Base-by-base conservation (phyloP, 2,329 filamentous ascomycete genomes). In the Aspergillus fischeri region DNA sequence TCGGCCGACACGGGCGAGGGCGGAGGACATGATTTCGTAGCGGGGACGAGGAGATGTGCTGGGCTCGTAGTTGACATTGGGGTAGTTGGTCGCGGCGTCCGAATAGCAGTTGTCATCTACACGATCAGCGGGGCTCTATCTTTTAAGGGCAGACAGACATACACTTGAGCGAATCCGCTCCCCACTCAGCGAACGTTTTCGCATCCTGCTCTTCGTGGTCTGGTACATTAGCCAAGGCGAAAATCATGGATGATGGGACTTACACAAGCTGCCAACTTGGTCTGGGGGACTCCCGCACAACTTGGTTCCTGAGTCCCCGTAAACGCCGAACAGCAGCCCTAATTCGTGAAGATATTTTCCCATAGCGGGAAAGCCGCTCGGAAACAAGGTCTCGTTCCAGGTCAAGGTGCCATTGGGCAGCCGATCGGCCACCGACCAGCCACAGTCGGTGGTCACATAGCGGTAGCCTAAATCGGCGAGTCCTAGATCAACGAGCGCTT, bases 381-480 rank as follows among this genome's bases (percentile, higher is more conserved):
- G 77, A 42, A 80, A 80, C 48, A 76, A 65, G 1, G 63, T 70
- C 9, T 69, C 52, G 54, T 80, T 75, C 73, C 75, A 77, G 11
- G 74, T 73, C 58, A 80, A 68, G 17, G 72, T 72, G 14, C 75
- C 73, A 57, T 77, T 71, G 3, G 66, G 45, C 11, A 67, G 63
- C 20, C 77, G 68, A 35, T 75, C 63, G 2, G 68, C 57, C 3
- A 73, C 67, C 4, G 71, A 77, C 85, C 84, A 87, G 0, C 85
- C 84, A 54, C 83, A 86, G 62, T 87, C 85, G 0, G 79, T 77
- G 0, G 81, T 83, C 32, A 86, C 80, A 55, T 80, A 79, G 1
- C 72, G 76, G 63, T 87, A 87, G 5, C 85, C 84, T 0, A 81
- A 70, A 3, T 78, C 73, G 0, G 75, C 74, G 0, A 86, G 75